Evolutionary conservation across 1,284 basidiomycete genomes (phyloP), one percentile per base, ranked within the genome.

Genomic region (Ustilago vetiveriae): DNA sequence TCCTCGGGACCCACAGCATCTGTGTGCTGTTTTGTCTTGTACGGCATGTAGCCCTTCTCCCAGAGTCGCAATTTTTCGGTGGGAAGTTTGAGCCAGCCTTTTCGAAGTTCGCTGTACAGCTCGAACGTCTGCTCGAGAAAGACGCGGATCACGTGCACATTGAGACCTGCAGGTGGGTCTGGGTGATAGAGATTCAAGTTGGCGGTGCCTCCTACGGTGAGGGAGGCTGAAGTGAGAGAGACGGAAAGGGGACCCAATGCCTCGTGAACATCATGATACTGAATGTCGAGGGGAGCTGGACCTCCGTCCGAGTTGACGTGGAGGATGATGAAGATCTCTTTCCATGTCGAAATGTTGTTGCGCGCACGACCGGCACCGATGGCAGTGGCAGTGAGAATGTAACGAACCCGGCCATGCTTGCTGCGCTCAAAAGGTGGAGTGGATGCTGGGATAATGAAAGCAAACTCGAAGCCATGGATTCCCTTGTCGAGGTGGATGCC

Each of bases 71-170:
- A 56, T 67, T 79, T 82, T 26, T 82, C 79, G 23, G 56, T 54
- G 3, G 79, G 80, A 6, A 76, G 52, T 35, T 65, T 62, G 49
- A 76, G 54, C 79, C 78, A 80, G 21, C 67, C 71, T 43, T 72
- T 72, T 17, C 73, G 62, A 1, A 59, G 36, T 1, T 74, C 64
- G 38, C 69, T 75, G 64, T 75, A 79, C 8, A 82, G 59, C 68
- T 82, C 80, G 40, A 79, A 74, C 3, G 70, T 76, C 57, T 82
- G 79, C 51, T 82, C 79, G 30, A 81, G 33, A 43, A 79, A 77
- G 38, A 81, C 76, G 38, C 78, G 67, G 27, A 74, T 47, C 32
- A 77, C 63, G 48, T 79, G 78, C 10, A 82, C 76, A 47, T 63
- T 79, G 45, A 82, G 69, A 5, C 68, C 69, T 16, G 74, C 60